phyloP scores from a whole-genome alignment of 164 flowering plant genomes.

The Kalanchoe fedtschenkoi region DNA sequence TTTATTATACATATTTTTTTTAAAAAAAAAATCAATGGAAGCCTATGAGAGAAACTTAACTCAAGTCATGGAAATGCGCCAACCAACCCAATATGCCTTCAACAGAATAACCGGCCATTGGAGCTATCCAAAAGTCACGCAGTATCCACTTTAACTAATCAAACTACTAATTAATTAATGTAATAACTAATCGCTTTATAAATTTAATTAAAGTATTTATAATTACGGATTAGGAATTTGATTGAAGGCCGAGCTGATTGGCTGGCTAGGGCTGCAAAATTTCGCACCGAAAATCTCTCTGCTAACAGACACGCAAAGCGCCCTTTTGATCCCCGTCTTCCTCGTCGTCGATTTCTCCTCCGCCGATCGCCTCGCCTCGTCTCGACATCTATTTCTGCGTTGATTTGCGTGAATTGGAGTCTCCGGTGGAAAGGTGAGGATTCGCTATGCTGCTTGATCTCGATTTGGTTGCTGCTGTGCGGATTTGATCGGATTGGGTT shows the following conservation, averaged over 20 bases:
- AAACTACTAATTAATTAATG: background rate
- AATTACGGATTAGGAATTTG: background rate
- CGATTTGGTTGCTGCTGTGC: background rate
- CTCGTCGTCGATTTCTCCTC: slow-evolving; percentile 1
- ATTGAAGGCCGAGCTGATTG: background rate
- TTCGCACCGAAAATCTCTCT: background rate
- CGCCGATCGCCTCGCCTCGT: background rate
- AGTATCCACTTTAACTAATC: background rate
- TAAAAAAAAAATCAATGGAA: too few relatives aligned
- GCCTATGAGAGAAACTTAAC: too few relatives aligned
- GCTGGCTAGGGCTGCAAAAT: background rate
- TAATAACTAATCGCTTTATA: too few relatives aligned
- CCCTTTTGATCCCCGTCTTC: background rate
- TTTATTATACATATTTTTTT: too few relatives aligned
- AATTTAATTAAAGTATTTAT: background rate
- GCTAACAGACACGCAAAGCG: background rate
- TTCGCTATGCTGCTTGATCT: background rate
- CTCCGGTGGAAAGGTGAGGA: background rate
- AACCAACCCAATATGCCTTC: too few relatives aligned
- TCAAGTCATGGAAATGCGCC: background rate
- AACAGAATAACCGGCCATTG: background rate
- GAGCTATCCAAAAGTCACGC: background rate
- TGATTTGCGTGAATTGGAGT: background rate
- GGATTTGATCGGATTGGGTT: background rate
- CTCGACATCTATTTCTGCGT: background rate